phyloP scores from a whole-genome alignment of 192 early-diverging fungal genomes.

The Podila epicladia region DNA sequence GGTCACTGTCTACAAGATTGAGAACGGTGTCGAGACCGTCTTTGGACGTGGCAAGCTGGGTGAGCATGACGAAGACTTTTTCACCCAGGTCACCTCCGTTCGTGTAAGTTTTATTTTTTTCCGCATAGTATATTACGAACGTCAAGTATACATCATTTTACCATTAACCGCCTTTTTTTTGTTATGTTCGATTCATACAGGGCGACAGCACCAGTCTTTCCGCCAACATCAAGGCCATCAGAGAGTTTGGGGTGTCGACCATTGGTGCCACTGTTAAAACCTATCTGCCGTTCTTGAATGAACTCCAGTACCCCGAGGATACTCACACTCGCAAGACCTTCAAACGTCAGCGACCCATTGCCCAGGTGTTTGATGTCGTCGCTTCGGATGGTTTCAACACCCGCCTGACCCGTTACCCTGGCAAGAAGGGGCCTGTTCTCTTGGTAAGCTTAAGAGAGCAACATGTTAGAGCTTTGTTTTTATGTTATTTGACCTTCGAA shows the following conservation, averaged over 20 bases:
- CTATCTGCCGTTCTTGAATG: slow-evolving; percentile 43
- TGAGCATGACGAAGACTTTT: slow-evolving; percentile 45
- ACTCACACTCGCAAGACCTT: slow-evolving; percentile 25
- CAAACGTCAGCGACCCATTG: slow-evolving; percentile 27
- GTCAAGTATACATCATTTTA: slow-evolving; percentile 1
- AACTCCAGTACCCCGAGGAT: slow-evolving; percentile 51
- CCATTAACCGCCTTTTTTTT: background rate
- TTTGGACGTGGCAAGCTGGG: slow-evolving; percentile 50
- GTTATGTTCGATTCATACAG: background rate
- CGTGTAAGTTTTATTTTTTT: slow-evolving; percentile 20
- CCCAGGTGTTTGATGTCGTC: slow-evolving; percentile 23
- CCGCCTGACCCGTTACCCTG: slow-evolving; percentile 43
- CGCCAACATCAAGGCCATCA: slow-evolving; percentile 24
- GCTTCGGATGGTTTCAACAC: slow-evolving; percentile 48
- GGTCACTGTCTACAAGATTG: slow-evolving; percentile 48
- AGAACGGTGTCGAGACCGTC: slow-evolving; percentile 32
- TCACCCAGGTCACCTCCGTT: slow-evolving; percentile 34
- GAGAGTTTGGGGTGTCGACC: slow-evolving; percentile 21
- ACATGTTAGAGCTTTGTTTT: background rate
- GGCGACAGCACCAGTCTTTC: slow-evolving; percentile 17
- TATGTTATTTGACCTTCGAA: background rate
- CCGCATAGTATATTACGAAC: background rate
- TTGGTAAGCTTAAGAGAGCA: slow-evolving; percentile 30
- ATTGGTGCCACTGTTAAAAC: slow-evolving; percentile 18
- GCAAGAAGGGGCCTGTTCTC: slow-evolving; percentile 56